Conservation (phyloP, 129 eudicot species). For the Helichrysum umbraculigerum region DNA sequence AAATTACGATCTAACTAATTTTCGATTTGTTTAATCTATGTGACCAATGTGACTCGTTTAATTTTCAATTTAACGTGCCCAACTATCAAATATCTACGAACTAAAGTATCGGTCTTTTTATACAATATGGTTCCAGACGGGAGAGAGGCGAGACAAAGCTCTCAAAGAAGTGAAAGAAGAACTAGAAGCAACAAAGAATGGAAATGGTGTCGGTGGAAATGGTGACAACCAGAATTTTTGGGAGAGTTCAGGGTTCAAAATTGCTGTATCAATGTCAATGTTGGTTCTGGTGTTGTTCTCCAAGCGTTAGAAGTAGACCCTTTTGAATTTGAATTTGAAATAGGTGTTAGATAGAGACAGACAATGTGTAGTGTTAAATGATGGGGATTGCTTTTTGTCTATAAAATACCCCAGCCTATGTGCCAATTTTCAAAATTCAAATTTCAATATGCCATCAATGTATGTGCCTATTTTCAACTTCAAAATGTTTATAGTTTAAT, state of each 20-base stretch:
- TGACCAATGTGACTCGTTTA: not conserved
- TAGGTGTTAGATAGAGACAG: constrained; percentile 17
- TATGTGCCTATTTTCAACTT: not conserved
- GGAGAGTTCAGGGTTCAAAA: constrained; percentile 78
- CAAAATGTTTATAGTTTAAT: not conserved
- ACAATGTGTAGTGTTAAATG: not conserved
- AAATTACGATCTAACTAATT: not conserved
- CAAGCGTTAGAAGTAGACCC: constrained; percentile 31
- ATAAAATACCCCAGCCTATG: constrained; percentile 7
- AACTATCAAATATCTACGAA: not conserved
- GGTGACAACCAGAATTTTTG: constrained; percentile 60
- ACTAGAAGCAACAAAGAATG: constrained; percentile 57
- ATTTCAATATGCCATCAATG: not conserved
- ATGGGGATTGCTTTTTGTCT: constrained; percentile 13
- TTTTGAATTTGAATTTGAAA: constrained; percentile 6
- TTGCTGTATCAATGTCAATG: constrained; percentile 90
- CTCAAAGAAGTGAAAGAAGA: constrained; percentile 77
- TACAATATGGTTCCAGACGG: constrained; percentile 47
- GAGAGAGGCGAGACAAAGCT: constrained; percentile 83
- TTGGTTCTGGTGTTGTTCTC: constrained; percentile 72
- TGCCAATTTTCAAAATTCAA: constrained; percentile 1
- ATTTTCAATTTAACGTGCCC: not conserved
- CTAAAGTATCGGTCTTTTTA: not conserved
- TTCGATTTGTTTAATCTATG: not conserved
- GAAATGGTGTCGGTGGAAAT: constrained; percentile 23